Base-by-base conservation (phyloP, 2,329 filamentous ascomycete genomes). In the Ceratocystis colombiana region DNA sequence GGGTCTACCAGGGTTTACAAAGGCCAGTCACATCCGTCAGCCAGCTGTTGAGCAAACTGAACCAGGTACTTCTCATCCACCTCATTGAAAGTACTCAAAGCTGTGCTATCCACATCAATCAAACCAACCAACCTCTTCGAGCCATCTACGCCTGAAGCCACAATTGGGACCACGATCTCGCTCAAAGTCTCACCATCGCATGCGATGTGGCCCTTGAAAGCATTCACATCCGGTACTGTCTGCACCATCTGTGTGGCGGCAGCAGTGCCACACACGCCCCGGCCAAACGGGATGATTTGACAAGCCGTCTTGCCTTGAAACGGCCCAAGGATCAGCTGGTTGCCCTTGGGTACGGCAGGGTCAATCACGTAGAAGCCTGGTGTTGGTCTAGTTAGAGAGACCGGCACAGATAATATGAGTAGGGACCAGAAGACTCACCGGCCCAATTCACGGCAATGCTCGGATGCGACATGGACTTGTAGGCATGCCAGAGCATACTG, bases 231-330 rank as follows among this genome's bases (percentile, higher is more conserved):
- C 12, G 78, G 76, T 0, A 88, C 81, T 5, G 91, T 73, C 75
- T 89, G 87, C 10, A 88, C 91, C 68, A 76, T 73, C 57, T 76
- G 75, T 2, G 77, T 80, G 28, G 79, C 72, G 1, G 88, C 89
- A 0, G 88, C 88, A 5, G 83, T 77, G 2, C 89, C 89, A 73
- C 89, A 93, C 4, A 94, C 89, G 37, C 89, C 89, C 53, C 82
- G 80, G 7, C 86, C 84, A 69, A 91, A 88, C 5, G 78, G 76
- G 71, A 94, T 93, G 17, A 81, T 86, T 74, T 94, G 89, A 73
- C 89, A 94, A 7, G 89, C 89, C 2, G 87, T 84, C 72, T 90
- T 88, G 69, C 89, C 89, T 70, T 90, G 87, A 75, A 93, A 93
- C 0, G 89, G 89, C 0, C 88, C 89, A 1, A 93, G 83, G 70